phyloP scores from a whole-genome alignment of 805 yeast species.

The Sugiyamaella chiloensis region DNA sequence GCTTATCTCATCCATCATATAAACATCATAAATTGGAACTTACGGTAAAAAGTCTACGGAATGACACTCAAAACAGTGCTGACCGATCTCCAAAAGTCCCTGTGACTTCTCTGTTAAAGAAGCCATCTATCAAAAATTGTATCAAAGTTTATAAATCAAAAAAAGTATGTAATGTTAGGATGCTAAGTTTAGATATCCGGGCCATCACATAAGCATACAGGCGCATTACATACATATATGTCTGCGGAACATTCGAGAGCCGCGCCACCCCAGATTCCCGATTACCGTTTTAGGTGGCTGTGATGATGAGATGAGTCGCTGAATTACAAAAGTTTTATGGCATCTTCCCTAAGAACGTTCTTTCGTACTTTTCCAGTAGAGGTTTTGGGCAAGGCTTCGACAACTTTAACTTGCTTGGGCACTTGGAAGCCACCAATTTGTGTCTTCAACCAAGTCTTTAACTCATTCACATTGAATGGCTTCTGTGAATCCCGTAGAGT shows the following conservation, averaged over 20 bases:
- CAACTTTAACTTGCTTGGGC: constrained; percentile 29
- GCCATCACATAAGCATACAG: no score
- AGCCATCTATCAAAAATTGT: constrained; percentile 11
- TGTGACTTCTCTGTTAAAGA: constrained; percentile 18
- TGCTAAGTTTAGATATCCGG: no score
- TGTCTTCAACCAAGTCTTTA: constrained; percentile 25
- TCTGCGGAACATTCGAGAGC: no score
- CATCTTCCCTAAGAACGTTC: constrained; percentile 32
- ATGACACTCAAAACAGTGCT: constrained; percentile 38
- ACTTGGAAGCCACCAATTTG: constrained; percentile 35
- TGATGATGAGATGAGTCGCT: no score
- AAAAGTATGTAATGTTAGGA: no score
- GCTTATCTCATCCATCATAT: no score
- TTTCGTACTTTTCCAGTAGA: constrained; percentile 38
- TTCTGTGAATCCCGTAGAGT: constrained; percentile 22
- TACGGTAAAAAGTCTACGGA: constrained; percentile 41
- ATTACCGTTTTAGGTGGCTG: no score
- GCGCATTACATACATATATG: no score
- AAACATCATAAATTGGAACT: no score
- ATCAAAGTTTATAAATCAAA: not conserved
- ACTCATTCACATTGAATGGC: constrained; percentile 19
- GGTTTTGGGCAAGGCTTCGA: constrained; percentile 34
- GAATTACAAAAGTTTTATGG: not conserved
- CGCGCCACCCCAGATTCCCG: no score
- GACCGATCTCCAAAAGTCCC: constrained; percentile 37